Conservation (phyloP, 2,329 filamentous ascomycete genomes). For the Fusarium coicis region DNA sequence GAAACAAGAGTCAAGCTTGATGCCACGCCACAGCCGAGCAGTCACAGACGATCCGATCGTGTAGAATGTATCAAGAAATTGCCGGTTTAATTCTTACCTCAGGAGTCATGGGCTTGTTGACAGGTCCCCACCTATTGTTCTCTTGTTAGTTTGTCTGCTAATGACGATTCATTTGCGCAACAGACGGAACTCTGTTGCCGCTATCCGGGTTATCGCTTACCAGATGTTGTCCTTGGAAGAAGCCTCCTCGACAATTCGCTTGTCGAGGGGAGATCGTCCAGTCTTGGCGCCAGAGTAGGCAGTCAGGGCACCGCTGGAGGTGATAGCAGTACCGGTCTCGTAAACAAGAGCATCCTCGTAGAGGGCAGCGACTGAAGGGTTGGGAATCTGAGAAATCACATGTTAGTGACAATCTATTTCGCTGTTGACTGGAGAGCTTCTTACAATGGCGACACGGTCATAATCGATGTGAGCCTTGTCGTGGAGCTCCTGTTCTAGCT, state of each 20-base stretch:
- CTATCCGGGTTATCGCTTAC: slow-evolving; percentile 54
- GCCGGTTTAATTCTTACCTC: slow-evolving; percentile 70
- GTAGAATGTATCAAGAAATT: slow-evolving; percentile 12
- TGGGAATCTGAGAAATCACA: slow-evolving; percentile 70
- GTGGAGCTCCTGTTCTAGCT: slow-evolving; percentile 96
- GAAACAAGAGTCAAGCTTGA: slow-evolving; percentile 10
- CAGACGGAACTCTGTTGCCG: slow-evolving; percentile 27
- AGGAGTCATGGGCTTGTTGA: slow-evolving; percentile 98
- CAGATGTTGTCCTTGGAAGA: slow-evolving; percentile 92
- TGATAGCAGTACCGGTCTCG: slow-evolving; percentile 97
- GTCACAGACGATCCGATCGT: slow-evolving; percentile 14
- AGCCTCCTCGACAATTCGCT: slow-evolving; percentile 94
- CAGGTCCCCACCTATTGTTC: slow-evolving; percentile 81
- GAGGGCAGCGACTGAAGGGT: slow-evolving; percentile 92
- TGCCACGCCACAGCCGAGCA: slow-evolving; percentile 6
- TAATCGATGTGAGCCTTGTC: slow-evolving; percentile 99
- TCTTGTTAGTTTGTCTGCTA: slow-evolving; percentile 46
- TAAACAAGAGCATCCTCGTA: slow-evolving; percentile 99
- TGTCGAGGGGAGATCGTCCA: slow-evolving; percentile 94
- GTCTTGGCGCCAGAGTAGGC: slow-evolving; percentile 99
- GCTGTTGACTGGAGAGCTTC: slow-evolving; percentile 46
- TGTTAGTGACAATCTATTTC: slow-evolving; percentile 17
- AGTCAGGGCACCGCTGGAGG: slow-evolving; percentile 91
- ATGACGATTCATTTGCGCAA: slow-evolving; percentile 21
- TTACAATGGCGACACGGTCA: slow-evolving; percentile 95